Evolutionary conservation across 2,329 filamentous ascomycete genomes (phyloP), one percentile per base, ranked within the genome.

Genomic region (Byssothecium circinans): DNA sequence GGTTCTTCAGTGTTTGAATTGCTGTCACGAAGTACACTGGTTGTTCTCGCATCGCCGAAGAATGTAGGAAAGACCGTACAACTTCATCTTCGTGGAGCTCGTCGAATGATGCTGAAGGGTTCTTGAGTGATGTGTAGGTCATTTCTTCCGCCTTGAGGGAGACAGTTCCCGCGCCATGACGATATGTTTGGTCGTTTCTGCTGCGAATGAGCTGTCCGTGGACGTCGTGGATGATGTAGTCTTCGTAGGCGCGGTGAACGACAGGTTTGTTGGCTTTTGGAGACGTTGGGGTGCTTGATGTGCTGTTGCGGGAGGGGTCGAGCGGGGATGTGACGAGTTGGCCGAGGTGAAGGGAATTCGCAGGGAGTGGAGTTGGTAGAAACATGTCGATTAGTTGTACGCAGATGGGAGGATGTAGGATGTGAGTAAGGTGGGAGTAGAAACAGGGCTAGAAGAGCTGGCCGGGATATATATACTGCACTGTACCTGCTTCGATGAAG

Each of bases 391-490:
- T 42, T 18, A 43, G 45, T 25, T 41, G 57, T n/a, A n/a, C n/a
- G 51, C 63, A 65, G 67, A 34, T 14, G 46, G 45, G n/a, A 39
- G n/a, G 41, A 19, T 3, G 12, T 44, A n/a, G 32, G n/a, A 22
- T 30, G 5, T 25, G 34, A 43, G 20, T 29, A 25, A 40, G 38
- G 22, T n/a, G 29, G 6, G 10, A 32, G 44, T 30, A 39, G 34
- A 37, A 38, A 27, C 22, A 29, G 33, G 20, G 35, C 11, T 3
- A 25, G 8, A 14, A 32, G 10, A n/a, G 29, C 29, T 12, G 10
- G 60, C n/a, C 78, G 75, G 0, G 80, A 79, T 47, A 82, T 80
- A 56, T 42, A 77, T 42, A 19, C 27, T 12, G 29, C 14, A 12
- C 12, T 19, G 33, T 10, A 34, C 6, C 32, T n/a, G n/a, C n/a